Evolutionary conservation across 1,284 basidiomycete species (phyloP), one percentile per base, ranked within the genome.

Genomic region (Sanghuangporus weigelae): DNA sequence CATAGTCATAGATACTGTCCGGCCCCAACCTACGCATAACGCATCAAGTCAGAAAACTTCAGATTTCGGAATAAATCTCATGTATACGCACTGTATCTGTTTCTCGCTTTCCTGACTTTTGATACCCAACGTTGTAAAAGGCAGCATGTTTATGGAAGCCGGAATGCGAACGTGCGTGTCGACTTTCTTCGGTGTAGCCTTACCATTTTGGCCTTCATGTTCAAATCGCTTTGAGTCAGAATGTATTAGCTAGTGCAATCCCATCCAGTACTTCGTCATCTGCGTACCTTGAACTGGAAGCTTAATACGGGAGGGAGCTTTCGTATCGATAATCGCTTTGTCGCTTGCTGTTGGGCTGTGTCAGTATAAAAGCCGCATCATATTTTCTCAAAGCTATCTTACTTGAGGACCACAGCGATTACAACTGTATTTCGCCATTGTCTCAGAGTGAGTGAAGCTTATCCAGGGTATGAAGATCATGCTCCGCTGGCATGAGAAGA

Each of bases 221-320:
- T 97, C 96, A 73, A 98, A 98, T 3, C 96, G 88, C 94, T 96
- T 72, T 3, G 44, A 36, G 50, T 48, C 55, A 59, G 57, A 65
- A 59, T 6, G 31, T 21, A 58, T 40, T 21, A 49, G 38, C 26
- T 38, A 16, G 38, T 48, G 55, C 36, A 49, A 35, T n/a, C n/a
- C 16, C 1, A 19, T 39, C 36, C 31, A 16, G 42, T 23, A 31
- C 58, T 19, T 6, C 10, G 26, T 53, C 3, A 65, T 38, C 16
- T 50, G 64, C n/a, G 51, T 60, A 93, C 95, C 83, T 98, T 99
- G 77, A 99, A 90, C 74, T 98, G 96, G 69, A 98, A 93, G 69
- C 92, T 94, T 53, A 99, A 79, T 0, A 97, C 94, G 0, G 93
- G 91, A 0, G 96, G 95, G 3, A 99, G 80, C 67, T 89, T 89